These are phyloP conservation scores for Ampelocalamus luodianensis DNA, from an alignment of 176 grass and related monocot genomes.

Conservation along the genomic window DNA sequence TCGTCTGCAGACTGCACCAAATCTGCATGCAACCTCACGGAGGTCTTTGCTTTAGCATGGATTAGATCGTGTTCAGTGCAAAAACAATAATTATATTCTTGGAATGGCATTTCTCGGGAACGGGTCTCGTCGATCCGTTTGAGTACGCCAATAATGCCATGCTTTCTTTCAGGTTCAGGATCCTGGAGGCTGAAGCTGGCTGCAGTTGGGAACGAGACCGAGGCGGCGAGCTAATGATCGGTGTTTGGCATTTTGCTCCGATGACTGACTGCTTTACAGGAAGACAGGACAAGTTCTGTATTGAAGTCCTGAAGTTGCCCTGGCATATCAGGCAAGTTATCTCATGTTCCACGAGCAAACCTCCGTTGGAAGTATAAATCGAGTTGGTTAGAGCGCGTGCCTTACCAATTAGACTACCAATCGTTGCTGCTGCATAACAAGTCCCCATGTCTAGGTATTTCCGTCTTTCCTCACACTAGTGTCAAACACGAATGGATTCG, in stretches of 20 bases:
- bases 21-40: neutral
- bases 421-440: neutral
- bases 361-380: neutral
- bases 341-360: neutral
- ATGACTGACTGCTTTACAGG: neutral
- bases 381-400: neutral
- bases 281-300: neutral
- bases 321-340: constrained; percentile 15
- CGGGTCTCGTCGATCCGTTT: neutral
- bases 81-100: neutral
- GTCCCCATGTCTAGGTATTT: neutral
- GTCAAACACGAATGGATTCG: neutral
- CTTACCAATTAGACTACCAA: neutral
- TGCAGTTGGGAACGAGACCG: neutral
- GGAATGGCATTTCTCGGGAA: neutral
- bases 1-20: neutral
- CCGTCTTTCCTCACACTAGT: neutral
- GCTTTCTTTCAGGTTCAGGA: neutral
- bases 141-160: too few relatives aligned
- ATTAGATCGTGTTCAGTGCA: neutral
- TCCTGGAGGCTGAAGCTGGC: neutral
- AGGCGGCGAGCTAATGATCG: neutral
- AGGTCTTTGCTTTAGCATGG: neutral
- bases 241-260: neutral
- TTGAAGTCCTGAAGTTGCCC: neutral